A percentile compares a stretch with the other conserved stretches of the same genome.
Conservation (phyloP, 1,284 basidiomycete genomes). For the Leccinum solheimii region DNA sequence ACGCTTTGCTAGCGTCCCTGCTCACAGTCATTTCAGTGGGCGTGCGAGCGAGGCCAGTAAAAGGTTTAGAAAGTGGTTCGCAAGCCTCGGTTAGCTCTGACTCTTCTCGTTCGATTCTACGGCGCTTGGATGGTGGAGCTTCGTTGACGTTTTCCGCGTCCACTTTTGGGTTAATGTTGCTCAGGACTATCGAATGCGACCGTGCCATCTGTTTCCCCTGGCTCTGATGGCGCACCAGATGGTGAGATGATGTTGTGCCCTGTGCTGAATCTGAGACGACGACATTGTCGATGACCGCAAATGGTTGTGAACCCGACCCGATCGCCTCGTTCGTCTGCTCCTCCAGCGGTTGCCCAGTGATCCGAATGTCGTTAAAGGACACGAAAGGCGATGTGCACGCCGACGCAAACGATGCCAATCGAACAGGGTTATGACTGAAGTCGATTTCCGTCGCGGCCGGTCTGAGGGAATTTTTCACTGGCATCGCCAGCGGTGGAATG, state of each 20-base stretch:
- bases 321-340: background rate
- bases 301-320: constrained; percentile 7
- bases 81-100: background rate
- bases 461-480: background rate
- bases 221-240: background rate
- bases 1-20: background rate
- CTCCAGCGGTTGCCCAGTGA: background rate
- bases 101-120: constrained; percentile 13
- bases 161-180: background rate
- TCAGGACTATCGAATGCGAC: background rate
- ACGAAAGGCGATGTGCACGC: constrained; percentile 17
- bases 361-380: constrained; percentile 5
- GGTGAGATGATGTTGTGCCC: background rate
- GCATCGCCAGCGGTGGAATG: background rate
- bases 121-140: constrained; percentile 14
- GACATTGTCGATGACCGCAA: constrained; percentile 21
- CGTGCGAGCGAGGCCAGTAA: background rate
- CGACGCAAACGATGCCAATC: background rate
- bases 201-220: constrained; percentile 3
- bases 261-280: background rate
- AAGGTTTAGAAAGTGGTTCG: background rate
- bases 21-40: background rate
- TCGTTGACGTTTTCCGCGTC: constrained; percentile 11
- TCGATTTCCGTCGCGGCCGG: constrained; percentile 4
- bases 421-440: background rate